phyloP scores from a whole-genome alignment of 805 yeast species.

The Wickerhamomyces queroliae region DNA sequence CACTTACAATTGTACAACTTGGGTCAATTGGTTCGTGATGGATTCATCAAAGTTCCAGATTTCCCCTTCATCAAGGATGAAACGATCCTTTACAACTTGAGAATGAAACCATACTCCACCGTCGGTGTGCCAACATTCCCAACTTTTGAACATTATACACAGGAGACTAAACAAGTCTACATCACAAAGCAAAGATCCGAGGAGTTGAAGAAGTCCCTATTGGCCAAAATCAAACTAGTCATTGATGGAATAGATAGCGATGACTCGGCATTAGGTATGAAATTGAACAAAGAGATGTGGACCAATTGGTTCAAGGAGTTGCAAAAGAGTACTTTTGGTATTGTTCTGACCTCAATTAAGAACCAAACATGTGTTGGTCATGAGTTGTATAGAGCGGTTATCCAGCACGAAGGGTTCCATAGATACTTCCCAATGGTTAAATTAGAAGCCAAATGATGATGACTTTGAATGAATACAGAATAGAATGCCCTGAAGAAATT shows the following conservation, averaged over 20 bases:
- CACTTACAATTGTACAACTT: slow-evolving; percentile 29
- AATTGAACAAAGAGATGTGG: slow-evolving; percentile 25
- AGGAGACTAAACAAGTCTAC: slow-evolving; percentile 16
- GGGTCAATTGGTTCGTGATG: slow-evolving; percentile 19
- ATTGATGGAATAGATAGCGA: slow-evolving; percentile 15
- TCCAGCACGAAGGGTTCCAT: slow-evolving; percentile 33
- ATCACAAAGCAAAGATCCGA: slow-evolving; percentile 3
- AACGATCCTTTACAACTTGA: slow-evolving; percentile 39
- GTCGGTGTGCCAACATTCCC: slow-evolving; percentile 76
- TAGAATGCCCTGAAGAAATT: background rate
- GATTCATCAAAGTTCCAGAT: slow-evolving; percentile 20
- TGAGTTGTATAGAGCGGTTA: slow-evolving; percentile 9
- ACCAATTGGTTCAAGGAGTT: slow-evolving; percentile 23
- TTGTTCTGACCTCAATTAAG: slow-evolving; percentile 12
- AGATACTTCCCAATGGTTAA: slow-evolving; percentile 40
- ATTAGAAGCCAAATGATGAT: slow-evolving; percentile 8
- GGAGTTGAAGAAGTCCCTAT: slow-evolving; percentile 3
- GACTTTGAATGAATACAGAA: background rate
- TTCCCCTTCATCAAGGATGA: slow-evolving; percentile 22
- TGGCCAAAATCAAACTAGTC: slow-evolving; percentile 7
- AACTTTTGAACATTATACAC: slow-evolving; percentile 14
- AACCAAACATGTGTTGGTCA: slow-evolving; percentile 3
- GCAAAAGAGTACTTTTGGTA: slow-evolving; percentile 25
- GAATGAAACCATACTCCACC: slow-evolving; percentile 75
- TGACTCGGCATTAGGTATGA: slow-evolving; percentile 19